Evolutionary conservation across 805 yeast species (phyloP).

Genomic region (Candida tibetensis): DNA sequence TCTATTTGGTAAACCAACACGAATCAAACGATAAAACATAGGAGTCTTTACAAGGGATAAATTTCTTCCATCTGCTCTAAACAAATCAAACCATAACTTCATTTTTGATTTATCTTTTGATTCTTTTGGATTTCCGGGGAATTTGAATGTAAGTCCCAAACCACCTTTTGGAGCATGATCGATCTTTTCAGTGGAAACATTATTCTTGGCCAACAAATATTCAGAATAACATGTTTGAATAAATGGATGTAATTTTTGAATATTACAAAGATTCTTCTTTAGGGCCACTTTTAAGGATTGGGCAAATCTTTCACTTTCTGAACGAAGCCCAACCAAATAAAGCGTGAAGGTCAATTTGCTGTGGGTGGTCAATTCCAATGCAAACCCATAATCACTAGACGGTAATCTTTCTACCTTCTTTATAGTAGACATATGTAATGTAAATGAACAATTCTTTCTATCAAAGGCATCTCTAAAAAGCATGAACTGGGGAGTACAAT

Average conservation of each 20-base stretch:
- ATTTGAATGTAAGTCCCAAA: conserved; percentile 76
- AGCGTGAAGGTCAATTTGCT: conserved; percentile 61
- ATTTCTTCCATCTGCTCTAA: conserved; percentile 80
- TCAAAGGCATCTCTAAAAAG: conserved; percentile 74
- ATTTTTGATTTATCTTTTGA: conserved; percentile 79
- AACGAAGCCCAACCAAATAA: conserved; percentile 74
- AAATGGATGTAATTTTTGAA: conserved; percentile 61
- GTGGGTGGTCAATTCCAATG: conserved; percentile 67
- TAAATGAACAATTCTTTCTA: conserved; percentile 61
- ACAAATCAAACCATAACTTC: conserved; percentile 91
- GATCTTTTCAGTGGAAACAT: conserved; percentile 40
- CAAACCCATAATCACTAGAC: conserved; percentile 70
- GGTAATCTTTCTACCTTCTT: conserved; percentile 86
- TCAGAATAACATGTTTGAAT: conserved; percentile 80
- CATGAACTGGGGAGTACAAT: conserved; percentile 69
- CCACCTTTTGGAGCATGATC: conserved; percentile 74
- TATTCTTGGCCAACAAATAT: conserved; percentile 64
- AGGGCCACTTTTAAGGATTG: conserved; percentile 59
- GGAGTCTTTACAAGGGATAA: conserved; percentile 71
- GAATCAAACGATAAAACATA: conserved; percentile 73
- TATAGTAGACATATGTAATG: conserved; percentile 71
- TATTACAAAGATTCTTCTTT: conserved; percentile 59
- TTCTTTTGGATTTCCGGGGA: conserved; percentile 83
- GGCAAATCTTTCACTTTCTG: conserved; percentile 80
- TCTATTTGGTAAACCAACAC: conserved; percentile 93